Evolutionary conservation across 257 asterid genomes (phyloP).

Genomic region (Gynochthodes officinalis): DNA sequence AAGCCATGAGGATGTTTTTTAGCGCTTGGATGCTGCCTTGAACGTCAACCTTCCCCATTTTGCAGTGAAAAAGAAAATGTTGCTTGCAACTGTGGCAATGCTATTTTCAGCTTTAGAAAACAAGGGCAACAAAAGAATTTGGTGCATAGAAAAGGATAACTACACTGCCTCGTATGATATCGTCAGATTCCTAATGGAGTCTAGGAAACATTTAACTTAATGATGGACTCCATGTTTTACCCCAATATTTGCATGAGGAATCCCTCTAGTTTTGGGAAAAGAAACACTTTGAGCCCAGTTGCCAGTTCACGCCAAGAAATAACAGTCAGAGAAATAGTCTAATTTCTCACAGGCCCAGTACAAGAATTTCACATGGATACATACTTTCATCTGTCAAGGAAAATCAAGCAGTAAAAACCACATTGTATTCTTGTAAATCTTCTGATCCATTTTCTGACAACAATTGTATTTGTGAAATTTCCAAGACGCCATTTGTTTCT

Average conservation of each 20-base stretch:
- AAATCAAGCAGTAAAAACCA: neutral
- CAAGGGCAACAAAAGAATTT: neutral
- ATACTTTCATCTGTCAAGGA: neutral
- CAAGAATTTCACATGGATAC: neutral
- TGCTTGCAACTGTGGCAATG: neutral
- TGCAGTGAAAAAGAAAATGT: neutral
- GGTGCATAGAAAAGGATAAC: neutral
- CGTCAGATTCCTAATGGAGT: neutral
- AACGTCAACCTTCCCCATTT: neutral
- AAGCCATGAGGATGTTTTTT: neutral
- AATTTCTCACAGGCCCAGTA: neutral
- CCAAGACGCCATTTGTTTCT: neutral
- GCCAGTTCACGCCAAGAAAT: neutral
- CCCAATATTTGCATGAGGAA: neutral
- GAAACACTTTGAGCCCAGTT: neutral
- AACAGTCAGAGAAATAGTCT: neutral
- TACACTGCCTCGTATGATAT: neutral
- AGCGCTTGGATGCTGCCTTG: neutral
- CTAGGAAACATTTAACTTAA: neutral
- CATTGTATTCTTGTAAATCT: neutral
- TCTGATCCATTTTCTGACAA: neutral
- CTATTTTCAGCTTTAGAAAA: neutral
- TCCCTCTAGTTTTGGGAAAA: neutral
- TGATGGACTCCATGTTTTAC: neutral
- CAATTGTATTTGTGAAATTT: neutral